Percentiles rank a stretch among this genome's conserved stretches.
These are phyloP conservation scores for Castanea sativa DNA, from an alignment of 306 rosid genomes.

Conservation along the genomic window DNA sequence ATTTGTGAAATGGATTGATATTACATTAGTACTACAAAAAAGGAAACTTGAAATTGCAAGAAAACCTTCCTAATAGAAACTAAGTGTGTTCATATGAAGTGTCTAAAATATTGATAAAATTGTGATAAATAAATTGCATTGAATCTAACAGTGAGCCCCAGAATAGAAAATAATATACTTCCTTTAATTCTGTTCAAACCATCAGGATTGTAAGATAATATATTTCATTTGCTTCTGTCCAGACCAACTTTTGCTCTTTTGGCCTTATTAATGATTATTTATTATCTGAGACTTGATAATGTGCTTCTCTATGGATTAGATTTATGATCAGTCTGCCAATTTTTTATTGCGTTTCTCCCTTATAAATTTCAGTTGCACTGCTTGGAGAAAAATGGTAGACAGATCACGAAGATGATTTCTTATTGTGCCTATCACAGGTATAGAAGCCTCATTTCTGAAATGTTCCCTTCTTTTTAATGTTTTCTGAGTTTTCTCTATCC, in stretches of 20 bases:
- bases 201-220: background rate
- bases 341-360: conserved; percentile 20
- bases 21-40: background rate
- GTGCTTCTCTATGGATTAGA: conserved; percentile 14
- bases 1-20: background rate
- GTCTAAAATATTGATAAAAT: background rate
- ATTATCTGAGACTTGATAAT: conserved; percentile 7
- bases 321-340: conserved; percentile 11
- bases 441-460: conserved; percentile 27
- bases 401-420: conserved; percentile 89
- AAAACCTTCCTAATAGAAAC: background rate
- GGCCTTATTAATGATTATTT: background rate
- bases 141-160: background rate
- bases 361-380: conserved; percentile 79
- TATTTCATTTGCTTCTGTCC: background rate
- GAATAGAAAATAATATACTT: background rate
- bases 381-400: conserved; percentile 89
- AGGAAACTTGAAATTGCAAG: background rate
- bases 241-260: background rate
- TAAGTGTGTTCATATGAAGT: background rate
- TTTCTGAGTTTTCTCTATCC: conserved; percentile 11
- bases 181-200: background rate
- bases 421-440: conserved; percentile 99
- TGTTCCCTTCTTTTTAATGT: background rate
- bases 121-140: background rate